These are phyloP conservation scores for Daldinia grandis DNA, from an alignment of 495 filamentous ascomycete genomes.

Conservation along the genomic window DNA sequence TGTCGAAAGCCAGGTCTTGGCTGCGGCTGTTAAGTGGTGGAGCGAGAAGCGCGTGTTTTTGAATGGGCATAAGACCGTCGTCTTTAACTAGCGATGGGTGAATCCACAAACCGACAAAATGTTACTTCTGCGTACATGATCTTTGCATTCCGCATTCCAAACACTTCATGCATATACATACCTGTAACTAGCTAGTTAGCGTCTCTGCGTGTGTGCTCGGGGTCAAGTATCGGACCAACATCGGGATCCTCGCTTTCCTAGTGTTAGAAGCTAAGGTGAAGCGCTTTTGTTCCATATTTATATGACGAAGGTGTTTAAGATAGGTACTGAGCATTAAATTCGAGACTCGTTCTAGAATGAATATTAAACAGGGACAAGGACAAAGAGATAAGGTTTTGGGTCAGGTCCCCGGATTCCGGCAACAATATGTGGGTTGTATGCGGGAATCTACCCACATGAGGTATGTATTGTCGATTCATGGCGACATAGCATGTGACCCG, in stretches of 20 bases:
- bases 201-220: not conserved
- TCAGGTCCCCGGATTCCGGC: slow-evolving; percentile 1
- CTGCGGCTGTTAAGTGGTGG: slow-evolving; percentile 76
- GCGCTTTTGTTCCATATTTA: not conserved
- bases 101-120: not conserved
- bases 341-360: not conserved
- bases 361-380: slow-evolving; percentile 4
- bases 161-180: not conserved
- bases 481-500: slow-evolving; percentile 31
- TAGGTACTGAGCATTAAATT: not conserved
- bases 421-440: slow-evolving; percentile 2
- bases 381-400: slow-evolving; percentile 8
- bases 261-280: not conserved
- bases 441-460: no score
- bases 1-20: slow-evolving; percentile 77
- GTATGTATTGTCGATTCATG: slow-evolving; percentile 17
- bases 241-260: not conserved
- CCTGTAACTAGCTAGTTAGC: not conserved
- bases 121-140: not conserved
- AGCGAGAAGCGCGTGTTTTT: slow-evolving; percentile 74
- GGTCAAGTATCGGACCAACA: not conserved
- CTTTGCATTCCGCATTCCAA: not conserved
- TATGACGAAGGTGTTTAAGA: not conserved
- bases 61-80: slow-evolving; percentile 77
- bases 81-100: slow-evolving; percentile 59